Evolutionary conservation across 139 green algal genomes (phyloP).

Genomic region (Coccomyxa sp.): DNA sequence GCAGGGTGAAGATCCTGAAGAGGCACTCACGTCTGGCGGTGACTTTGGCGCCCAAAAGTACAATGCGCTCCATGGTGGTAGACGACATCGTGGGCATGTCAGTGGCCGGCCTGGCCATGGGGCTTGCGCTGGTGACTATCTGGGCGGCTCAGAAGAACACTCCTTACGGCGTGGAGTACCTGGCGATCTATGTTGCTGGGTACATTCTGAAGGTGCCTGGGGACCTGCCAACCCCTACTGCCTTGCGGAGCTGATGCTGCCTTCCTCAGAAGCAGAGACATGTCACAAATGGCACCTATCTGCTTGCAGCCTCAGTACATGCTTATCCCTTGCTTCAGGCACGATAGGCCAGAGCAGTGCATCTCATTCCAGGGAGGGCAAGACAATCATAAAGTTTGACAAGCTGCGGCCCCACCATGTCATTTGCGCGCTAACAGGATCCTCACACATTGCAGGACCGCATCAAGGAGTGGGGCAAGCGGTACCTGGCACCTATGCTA

Average conservation of each 20-base stretch:
- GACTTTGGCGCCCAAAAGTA: neutral
- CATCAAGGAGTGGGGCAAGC: conserved; percentile 32
- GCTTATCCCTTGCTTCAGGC: neutral
- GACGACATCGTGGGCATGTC: conserved; percentile 9
- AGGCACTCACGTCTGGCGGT: conserved; percentile 11
- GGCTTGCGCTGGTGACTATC: neutral
- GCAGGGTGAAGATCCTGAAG: conserved; percentile 24
- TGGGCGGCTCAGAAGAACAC: neutral
- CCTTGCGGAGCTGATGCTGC: neutral
- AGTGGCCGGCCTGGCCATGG: conserved; percentile 1
- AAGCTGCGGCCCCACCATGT: too few species aligned
- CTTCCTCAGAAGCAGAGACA: too few species aligned
- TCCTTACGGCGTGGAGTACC: conserved; percentile 1
- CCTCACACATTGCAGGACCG: conserved; percentile 7
- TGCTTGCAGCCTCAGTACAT: neutral
- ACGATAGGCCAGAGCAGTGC: neutral
- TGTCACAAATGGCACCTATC: neutral
- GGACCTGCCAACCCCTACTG: too few species aligned
- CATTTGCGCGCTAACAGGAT: too few species aligned
- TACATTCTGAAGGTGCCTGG: conserved; percentile 27
- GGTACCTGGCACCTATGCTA: conserved; percentile 23
- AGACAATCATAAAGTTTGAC: neutral
- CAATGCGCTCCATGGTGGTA: neutral
- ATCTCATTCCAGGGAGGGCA: neutral
- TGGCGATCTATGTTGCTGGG: conserved; percentile 13